phyloP scores from a whole-genome alignment of 208 protist genomes.

The Acanthamoeba royreba region DNA sequence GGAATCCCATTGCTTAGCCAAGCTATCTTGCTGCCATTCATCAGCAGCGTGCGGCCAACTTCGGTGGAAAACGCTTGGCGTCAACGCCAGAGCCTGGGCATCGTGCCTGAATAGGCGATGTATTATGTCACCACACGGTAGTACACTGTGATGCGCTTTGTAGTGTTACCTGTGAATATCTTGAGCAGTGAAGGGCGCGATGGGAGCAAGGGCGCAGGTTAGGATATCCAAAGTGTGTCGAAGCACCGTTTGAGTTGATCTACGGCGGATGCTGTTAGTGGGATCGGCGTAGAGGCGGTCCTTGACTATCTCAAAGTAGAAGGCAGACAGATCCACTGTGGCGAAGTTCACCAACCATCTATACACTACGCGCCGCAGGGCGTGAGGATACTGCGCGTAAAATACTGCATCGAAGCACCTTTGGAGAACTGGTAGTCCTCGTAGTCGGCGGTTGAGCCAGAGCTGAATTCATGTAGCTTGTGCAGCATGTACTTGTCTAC shows the following conservation, averaged over 20 bases:
- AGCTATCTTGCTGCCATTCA: not conserved
- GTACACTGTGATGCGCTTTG: too few relatives aligned
- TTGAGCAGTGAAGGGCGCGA: not conserved
- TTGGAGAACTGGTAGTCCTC: slow-evolving; percentile 62
- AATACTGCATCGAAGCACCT: not conserved
- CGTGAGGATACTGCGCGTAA: not conserved
- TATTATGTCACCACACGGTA: too few relatives aligned
- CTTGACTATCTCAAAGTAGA: slow-evolving; percentile 83
- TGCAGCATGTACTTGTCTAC: slow-evolving; percentile 68
- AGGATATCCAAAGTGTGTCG: not conserved
- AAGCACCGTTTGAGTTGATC: slow-evolving; percentile 66
- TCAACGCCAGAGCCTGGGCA: not conserved
- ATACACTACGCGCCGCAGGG: not conserved
- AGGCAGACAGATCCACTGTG: slow-evolving; percentile 73
- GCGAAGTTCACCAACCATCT: slow-evolving; percentile 46
- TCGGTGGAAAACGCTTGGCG: not conserved
- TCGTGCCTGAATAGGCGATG: not conserved
- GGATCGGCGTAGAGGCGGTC: slow-evolving; percentile 79
- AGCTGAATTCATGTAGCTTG: not conserved
- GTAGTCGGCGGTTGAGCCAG: slow-evolving; percentile 45
- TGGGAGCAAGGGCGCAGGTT: not conserved
- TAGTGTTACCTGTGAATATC: slow-evolving; percentile 43
- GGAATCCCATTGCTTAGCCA: not conserved
- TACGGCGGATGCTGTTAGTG: slow-evolving; percentile 51
- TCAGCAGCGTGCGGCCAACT: not conserved